phyloP scores from a whole-genome alignment of 805 yeast genomes.

The Starmerella apicola region DNA sequence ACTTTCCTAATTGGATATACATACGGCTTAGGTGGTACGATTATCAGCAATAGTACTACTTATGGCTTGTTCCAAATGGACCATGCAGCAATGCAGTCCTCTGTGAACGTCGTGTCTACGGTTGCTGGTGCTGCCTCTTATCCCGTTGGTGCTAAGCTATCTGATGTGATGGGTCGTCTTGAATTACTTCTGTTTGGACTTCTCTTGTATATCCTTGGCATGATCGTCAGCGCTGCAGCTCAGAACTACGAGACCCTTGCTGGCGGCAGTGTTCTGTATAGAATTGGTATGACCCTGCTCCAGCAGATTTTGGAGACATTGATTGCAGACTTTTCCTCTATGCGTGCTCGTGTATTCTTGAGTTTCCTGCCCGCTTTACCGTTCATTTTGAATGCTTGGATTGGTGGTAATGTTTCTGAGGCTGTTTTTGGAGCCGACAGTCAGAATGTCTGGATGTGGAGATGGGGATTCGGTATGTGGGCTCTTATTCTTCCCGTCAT shows the following conservation, averaged over 20 bases:
- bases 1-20: constrained; percentile 45
- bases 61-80: constrained; percentile 45
- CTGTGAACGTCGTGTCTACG: constrained; percentile 41
- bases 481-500: constrained; percentile 61
- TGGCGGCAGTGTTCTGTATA: constrained; percentile 49
- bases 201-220: constrained; percentile 49
- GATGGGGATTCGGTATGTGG: constrained; percentile 74
- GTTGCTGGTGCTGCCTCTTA: constrained; percentile 59
- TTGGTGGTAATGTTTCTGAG: constrained; percentile 43
- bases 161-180: constrained; percentile 57
- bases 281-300: constrained; percentile 52
- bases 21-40: constrained; percentile 49
- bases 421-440: constrained; percentile 19
- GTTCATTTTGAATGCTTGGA: constrained; percentile 67
- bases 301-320: constrained; percentile 44
- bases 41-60: constrained; percentile 40
- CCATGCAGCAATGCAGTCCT: constrained; percentile 44
- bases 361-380: constrained; percentile 61
- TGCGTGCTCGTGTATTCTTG: constrained; percentile 58
- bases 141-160: constrained; percentile 49
- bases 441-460: constrained; percentile 32
- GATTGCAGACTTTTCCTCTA: constrained; percentile 52
- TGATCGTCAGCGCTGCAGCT: constrained; percentile 51
- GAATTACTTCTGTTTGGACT: constrained; percentile 39
- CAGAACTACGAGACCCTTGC: constrained; percentile 44